Base-by-base conservation (phyloP, 108 stramenopile species). In the Nannochloropsis granulata region DNA sequence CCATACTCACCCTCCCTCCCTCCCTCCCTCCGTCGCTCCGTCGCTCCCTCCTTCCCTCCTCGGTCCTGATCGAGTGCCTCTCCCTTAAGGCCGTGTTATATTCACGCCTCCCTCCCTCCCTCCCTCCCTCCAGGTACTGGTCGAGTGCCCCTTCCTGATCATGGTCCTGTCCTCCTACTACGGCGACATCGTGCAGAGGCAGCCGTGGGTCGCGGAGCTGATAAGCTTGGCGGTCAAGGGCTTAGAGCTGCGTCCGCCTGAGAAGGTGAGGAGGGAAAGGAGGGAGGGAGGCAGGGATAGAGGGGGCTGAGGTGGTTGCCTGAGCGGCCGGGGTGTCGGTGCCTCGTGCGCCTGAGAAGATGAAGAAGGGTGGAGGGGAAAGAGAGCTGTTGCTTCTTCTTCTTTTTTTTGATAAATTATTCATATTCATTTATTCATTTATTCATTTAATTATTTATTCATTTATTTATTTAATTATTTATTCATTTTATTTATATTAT, bases 171-270 rank as follows among this genome's bases (percentile, higher is more conserved):
- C 56, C n/a, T 71, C 56, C 56, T 71, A 71, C 56, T 71, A 71
- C 56, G 34, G 34, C 34, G 7, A 16, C 11, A n/a, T n/a, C 16
- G 56, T 71, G 21, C 56, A 71, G n/a, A 16, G n/a, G n/a, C 56
- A 71, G 16, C 11, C 56, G 56, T 71, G 56, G 56, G 56, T 71
- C 8, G 56, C 56, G 13, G 86, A 85, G 12, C 90, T 98, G 78
- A 92, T 96, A 44, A 91, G 94, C 13, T 90, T 93, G 79, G 96
- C 96, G 96, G 95, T 96, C 90, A 90, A 93, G 78, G 94, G 93
- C 19, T 88, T 98, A 81, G 90, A 92, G 83, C 88, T 95, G n/a
- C 90, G 91, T 19, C 87, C 94, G 21, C 93, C 94, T 13, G 24
- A 26, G 79, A 21, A 71, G 56, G 56, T 71, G 10, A 9, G 56